Conservation (phyloP, 768 basidiomycete species). For the Pulveroboletus sp. region DNA sequence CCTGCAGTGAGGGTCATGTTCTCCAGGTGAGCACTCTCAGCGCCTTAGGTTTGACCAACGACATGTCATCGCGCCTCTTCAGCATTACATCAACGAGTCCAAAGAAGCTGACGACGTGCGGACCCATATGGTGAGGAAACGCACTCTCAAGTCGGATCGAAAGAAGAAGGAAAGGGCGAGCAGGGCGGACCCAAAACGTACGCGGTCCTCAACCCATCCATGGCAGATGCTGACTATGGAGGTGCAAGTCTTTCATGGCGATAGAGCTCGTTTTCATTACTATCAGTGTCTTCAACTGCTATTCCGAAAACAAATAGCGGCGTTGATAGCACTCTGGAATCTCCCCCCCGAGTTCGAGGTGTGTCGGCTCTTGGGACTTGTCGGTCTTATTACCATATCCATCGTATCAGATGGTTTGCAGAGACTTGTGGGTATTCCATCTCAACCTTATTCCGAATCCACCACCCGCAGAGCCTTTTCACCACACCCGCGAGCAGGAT, state of each 20-base stretch:
- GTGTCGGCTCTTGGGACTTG: slow-evolving; percentile 9
- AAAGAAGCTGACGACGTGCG: slow-evolving; percentile 62
- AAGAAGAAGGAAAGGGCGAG: slow-evolving; percentile 48
- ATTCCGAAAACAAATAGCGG: slow-evolving; percentile 67
- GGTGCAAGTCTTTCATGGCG: slow-evolving; percentile 74
- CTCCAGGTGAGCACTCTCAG: slow-evolving; percentile 57
- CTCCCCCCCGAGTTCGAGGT: slow-evolving; percentile 82
- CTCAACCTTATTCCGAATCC: slow-evolving; percentile 57
- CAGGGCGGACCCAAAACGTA: slow-evolving; percentile 59
- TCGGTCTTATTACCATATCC: slow-evolving; percentile 1
- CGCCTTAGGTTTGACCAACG: not conserved
- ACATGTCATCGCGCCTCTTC: not conserved
- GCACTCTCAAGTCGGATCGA: slow-evolving; percentile 54
- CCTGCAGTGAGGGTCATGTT: slow-evolving; percentile 89
- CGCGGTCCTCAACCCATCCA: slow-evolving; percentile 11
- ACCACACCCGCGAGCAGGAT: slow-evolving; percentile 40
- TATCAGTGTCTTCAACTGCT: slow-evolving; percentile 83
- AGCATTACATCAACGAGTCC: slow-evolving; percentile 84
- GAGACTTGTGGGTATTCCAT: slow-evolving; percentile 78
- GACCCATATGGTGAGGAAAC: slow-evolving; percentile 59
- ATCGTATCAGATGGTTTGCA: slow-evolving; percentile 54
- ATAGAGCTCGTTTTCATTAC: slow-evolving; percentile 71
- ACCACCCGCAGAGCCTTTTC: slow-evolving; percentile 56
- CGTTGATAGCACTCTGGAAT: slow-evolving; percentile 59
- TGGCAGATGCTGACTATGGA: not conserved